Conservation (phyloP, 805 yeast genomes). For the Torulaspora franciscae region DNA sequence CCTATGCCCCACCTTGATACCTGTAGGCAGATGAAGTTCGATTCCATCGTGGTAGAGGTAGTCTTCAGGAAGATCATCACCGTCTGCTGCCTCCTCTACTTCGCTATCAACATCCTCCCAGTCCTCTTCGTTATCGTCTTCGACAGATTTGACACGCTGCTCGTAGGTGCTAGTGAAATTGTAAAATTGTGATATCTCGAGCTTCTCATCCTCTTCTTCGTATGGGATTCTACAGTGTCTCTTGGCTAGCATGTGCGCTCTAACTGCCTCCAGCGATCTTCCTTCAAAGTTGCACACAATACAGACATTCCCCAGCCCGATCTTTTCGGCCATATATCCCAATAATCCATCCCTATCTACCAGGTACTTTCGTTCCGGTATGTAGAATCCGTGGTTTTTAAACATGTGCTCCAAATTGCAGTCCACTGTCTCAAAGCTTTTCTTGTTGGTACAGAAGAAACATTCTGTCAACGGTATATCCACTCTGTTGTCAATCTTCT, state of each 20-base stretch:
- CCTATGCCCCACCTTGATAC: slow-evolving; percentile 82
- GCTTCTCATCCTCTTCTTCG: slow-evolving; percentile 74
- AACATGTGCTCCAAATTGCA: slow-evolving; percentile 68
- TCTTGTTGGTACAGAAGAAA: slow-evolving; percentile 51
- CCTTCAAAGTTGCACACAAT: slow-evolving; percentile 83
- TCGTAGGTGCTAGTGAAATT: slow-evolving; percentile 76
- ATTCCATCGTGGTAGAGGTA: slow-evolving; percentile 55
- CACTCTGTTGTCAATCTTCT: slow-evolving; percentile 39
- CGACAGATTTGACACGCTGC: slow-evolving; percentile 8
- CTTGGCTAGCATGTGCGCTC: slow-evolving; percentile 86
- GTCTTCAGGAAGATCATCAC: slow-evolving; percentile 38
- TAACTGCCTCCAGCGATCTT: slow-evolving; percentile 72
- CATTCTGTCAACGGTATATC: slow-evolving; percentile 49
- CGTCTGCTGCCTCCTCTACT: slow-evolving; percentile 28
- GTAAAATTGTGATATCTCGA: slow-evolving; percentile 86
- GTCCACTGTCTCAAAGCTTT: slow-evolving; percentile 40
- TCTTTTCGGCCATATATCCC: slow-evolving; percentile 77
- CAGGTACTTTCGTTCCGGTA: slow-evolving; percentile 78
- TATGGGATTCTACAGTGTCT: slow-evolving; percentile 88
- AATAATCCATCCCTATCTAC: slow-evolving; percentile 69
- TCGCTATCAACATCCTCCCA: slow-evolving; percentile 37
- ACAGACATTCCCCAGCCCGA: slow-evolving; percentile 89
- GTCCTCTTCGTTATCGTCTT: slow-evolving; percentile 34
- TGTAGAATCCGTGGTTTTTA: slow-evolving; percentile 71
- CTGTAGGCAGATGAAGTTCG: slow-evolving; percentile 77